Evolutionary conservation across 2,329 filamentous ascomycete genomes (phyloP), one percentile per base, ranked within the genome.

Genomic region (Aspergillus vadensis): DNA sequence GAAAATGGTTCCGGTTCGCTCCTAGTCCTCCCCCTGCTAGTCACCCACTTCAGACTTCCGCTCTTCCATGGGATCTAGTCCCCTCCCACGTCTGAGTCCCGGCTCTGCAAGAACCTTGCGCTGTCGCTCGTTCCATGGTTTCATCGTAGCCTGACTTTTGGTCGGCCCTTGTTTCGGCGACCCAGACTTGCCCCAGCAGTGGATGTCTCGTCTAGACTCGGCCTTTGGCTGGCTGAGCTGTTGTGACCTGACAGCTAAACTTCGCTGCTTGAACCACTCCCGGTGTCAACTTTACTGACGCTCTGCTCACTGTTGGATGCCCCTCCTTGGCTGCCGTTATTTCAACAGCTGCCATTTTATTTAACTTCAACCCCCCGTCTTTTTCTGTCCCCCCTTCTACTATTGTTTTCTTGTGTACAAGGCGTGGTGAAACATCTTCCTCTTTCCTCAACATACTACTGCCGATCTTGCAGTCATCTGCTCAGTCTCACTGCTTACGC

Each of bases 191-290:
- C 52, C 51, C 48, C 17, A 30, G 44, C 58, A 30, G 55, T 49
- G 55, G 52, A 27, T 59, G 44, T 7, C 25, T 21, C 23, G 52
- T 44, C 52, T 55, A 39, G 38, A 44, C 39, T 55, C 52, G 52
- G 52, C 15, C 38, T 14, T 48, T 48, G 47, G 47, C 47, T 30
- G 23, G 30, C 43, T 53, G 57, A 43, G 47, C 27, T 58, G 56
- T 56, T 47, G 38, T 59, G 55, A 52, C 60, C 53, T 62, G 60
- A 59, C 57, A 62, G 60, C 57, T 56, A 41, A 36, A 30, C 38
- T 55, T 55, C 52, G 41, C 52, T 41, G 38, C 38, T 39, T 43
- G 52, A 55, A 32, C 52, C 52, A 55, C 52, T 47, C 38, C 36
- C 36, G 12, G 36, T 43, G 38, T 27, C 38, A 32, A 17, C 23